Base-by-base conservation (phyloP, 73 alveolate genomes). In the Paramecium octaurelia region DNA sequence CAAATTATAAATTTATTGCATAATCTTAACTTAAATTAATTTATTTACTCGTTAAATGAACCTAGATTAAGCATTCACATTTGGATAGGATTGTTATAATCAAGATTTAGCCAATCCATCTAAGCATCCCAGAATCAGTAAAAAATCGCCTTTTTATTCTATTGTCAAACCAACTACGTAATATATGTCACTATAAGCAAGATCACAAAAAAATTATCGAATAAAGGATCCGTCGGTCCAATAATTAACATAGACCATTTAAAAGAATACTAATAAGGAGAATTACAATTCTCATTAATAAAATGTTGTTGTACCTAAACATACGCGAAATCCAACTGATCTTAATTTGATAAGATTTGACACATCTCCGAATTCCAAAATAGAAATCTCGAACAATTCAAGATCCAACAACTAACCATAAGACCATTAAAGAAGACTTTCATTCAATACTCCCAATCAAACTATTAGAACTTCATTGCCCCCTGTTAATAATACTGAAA, bases 121-220 rank as follows among this genome's bases (percentile, higher is more conserved):
- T 4, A 75, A 75, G 60, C 88, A 75, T 42, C 88, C 91, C 46
- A 23, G 23, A 21, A 80, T 80, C n/a, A 80, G 91, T 12, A 80
- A 80, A 42, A 23, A 31, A 48, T 80, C 91, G 21, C 91, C 91
- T 44, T 80, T 80, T 23, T 80, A 80, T 48, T 31, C 44, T n/a
- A 80, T 80, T 43, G 57, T 27, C 21, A 80, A 80, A 23, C 91
- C 91, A 44, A 44, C 46, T 44, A 80, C 91, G 91, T 80, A 80
- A 20, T 23, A n/a, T 43, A 8, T 40, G 23, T 31, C 21, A 43
- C 48, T n/a, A 54, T 54, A 54, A 54, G 0, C 31, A 54, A 54
- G 69, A 54, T 54, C 69, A 16, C 35, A 54, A 54, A 54, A 54
- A 54, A 54, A 54, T 4, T 54, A 54, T 54, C 18, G 69, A 18